Evolutionary conservation across 2,329 filamentous ascomycete species (phyloP).

Genomic region (Penicillium sp.): DNA sequence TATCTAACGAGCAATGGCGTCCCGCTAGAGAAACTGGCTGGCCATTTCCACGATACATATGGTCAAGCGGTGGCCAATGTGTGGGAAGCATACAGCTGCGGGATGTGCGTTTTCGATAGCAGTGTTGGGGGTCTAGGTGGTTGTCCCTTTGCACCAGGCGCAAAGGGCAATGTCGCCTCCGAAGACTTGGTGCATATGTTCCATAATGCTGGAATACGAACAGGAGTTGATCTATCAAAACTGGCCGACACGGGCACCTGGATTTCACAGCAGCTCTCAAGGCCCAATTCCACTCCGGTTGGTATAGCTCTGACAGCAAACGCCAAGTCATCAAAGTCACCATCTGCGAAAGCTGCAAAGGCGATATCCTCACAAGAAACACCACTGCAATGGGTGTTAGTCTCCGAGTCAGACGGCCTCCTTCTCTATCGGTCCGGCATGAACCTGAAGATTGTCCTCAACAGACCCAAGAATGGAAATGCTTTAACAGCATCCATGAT

Average conservation of each 20-base stretch:
- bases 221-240: constrained; percentile 63
- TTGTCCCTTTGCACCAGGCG: constrained; percentile 80
- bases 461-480: not conserved
- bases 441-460: not conserved
- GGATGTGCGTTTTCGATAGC: constrained; percentile 74
- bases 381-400: not conserved
- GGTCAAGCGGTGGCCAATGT: constrained; percentile 82
- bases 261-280: constrained; percentile 56
- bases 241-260: constrained; percentile 68
- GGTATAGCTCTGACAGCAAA: not conserved
- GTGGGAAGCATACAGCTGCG: constrained; percentile 71
- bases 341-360: not conserved
- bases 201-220: constrained; percentile 62
- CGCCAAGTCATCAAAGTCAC: no score
- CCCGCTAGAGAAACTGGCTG: constrained; percentile 66
- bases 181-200: constrained; percentile 77
- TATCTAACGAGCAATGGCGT: constrained; percentile 52
- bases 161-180: constrained; percentile 80
- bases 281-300: constrained; percentile 18
- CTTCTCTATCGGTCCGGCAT: not conserved
- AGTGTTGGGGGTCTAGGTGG: constrained; percentile 79
- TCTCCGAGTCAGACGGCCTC: not conserved
- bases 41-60: constrained; percentile 89
- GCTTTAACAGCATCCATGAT: not conserved
- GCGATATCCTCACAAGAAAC: not conserved